phyloP scores from a whole-genome alignment of 1,284 basidiomycete genomes.

The Leccinum solheimii region DNA sequence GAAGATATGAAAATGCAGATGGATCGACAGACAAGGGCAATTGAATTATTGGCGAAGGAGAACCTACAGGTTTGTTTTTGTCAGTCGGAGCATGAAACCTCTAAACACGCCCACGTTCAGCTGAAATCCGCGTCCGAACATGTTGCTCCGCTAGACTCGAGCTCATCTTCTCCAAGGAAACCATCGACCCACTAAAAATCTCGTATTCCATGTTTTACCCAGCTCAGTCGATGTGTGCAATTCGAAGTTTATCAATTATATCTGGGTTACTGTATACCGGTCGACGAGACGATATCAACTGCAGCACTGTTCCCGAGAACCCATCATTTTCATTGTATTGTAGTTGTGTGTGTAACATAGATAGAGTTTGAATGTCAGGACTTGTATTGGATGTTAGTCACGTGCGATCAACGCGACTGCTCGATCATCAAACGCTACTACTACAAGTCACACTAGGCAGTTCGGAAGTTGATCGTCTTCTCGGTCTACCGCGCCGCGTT shows the following conservation, averaged over 20 bases:
- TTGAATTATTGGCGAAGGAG: conserved; percentile 33
- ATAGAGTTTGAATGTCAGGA: neutral
- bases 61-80: conserved; percentile 31
- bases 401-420: conserved; percentile 34
- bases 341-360: neutral
- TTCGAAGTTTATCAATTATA: neutral
- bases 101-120: conserved; percentile 18
- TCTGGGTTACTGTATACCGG: neutral
- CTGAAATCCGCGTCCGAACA: conserved; percentile 25
- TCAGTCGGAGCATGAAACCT: neutral
- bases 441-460: neutral
- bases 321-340: conserved; percentile 12
- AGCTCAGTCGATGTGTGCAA: neutral
- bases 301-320: neutral
- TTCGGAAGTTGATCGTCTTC: conserved; percentile 1
- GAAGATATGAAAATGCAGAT: conserved; percentile 36
- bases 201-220: conserved; percentile 1
- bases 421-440: conserved; percentile 17
- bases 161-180: conserved; percentile 21
- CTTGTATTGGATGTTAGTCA: conserved; percentile 17
- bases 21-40: conserved; percentile 33
- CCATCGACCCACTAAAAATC: conserved; percentile 11
- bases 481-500: neutral
- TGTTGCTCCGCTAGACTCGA: conserved; percentile 14
- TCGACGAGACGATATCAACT: neutral